These are phyloP conservation scores for Gastrodia elata DNA, from an alignment of 106 monocot species.

Conservation along the genomic window DNA sequence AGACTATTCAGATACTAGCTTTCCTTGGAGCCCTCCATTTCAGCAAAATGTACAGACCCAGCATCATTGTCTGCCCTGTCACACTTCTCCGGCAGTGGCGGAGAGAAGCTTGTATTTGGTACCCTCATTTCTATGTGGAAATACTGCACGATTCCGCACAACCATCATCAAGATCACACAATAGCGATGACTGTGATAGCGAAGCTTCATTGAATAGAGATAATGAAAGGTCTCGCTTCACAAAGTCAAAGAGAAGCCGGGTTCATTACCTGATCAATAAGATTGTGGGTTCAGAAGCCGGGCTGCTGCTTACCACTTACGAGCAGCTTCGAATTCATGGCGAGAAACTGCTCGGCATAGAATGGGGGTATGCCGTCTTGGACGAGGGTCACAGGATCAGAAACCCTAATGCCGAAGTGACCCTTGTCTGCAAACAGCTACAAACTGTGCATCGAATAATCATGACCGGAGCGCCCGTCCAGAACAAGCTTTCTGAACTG, in stretches of 20 bases:
- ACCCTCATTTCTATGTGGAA: constrained; percentile 75
- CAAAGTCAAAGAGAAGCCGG: constrained; percentile 53
- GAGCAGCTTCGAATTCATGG: constrained; percentile 78
- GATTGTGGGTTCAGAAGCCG: constrained; percentile 56
- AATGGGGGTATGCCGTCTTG: constrained; percentile 90
- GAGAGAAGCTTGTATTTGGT: constrained; percentile 78
- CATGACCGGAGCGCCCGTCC: constrained; percentile 97
- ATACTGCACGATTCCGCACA: constrained; percentile 90
- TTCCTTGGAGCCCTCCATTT: constrained; percentile 85
- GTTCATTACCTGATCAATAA: constrained; percentile 48
- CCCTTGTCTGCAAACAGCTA: constrained; percentile 83
- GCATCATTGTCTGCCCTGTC: constrained; percentile 86
- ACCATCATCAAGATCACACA: constrained; percentile 14
- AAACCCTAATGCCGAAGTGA: constrained; percentile 94
- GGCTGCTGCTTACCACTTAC: constrained; percentile 88
- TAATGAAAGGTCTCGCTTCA: constrained; percentile 12
- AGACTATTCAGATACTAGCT: constrained; percentile 79
- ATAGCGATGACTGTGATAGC: constrained; percentile 40
- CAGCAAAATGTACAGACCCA: constrained; percentile 81
- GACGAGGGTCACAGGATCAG: constrained; percentile 96
- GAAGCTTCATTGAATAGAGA: constrained; percentile 46
- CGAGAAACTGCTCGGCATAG: constrained; percentile 76
- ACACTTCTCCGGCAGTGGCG: constrained; percentile 88
- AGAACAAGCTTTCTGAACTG: constrained; percentile 89
- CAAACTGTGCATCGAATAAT: constrained; percentile 91